Evolutionary conservation across 768 basidiomycete genomes (phyloP).

Genomic region (Termitomyces sp.): DNA sequence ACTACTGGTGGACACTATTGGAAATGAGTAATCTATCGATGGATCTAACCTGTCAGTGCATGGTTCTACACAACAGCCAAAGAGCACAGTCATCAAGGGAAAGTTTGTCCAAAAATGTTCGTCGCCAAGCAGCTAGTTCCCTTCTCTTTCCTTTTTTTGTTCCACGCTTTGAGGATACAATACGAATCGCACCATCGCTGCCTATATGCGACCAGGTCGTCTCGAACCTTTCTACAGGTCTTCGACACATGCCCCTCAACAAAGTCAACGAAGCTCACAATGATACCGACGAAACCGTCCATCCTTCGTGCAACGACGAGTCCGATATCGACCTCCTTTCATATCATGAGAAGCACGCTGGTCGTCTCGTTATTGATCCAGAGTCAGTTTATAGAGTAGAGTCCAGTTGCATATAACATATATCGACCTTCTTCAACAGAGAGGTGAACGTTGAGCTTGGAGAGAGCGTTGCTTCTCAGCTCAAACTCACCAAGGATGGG

Average conservation of each 20-base stretch:
- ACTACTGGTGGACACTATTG: no score
- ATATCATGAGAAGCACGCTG: conserved; percentile 54
- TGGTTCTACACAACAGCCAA: no score
- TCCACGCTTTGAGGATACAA: no score
- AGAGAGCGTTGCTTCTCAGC: conserved; percentile 44
- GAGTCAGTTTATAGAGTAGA: conserved; percentile 35
- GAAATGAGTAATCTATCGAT: no score
- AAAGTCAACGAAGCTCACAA: conserved; percentile 11
- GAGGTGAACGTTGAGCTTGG: conserved; percentile 65
- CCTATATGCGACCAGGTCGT: neutral
- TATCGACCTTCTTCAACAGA: conserved; percentile 23
- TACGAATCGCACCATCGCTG: no score
- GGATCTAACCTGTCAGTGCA: no score
- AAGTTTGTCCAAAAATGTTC: no score
- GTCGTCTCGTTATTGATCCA: conserved; percentile 60
- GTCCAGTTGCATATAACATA: neutral
- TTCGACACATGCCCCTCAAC: conserved; percentile 21
- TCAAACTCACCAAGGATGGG: conserved; percentile 58
- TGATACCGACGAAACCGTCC: conserved; percentile 15
- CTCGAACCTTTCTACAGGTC: neutral
- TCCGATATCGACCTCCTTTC: conserved; percentile 30
- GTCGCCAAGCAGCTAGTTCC: no score
- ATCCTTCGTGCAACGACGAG: conserved; percentile 13
- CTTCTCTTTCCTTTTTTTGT: no score
- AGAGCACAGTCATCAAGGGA: no score